These are phyloP conservation scores for Brassica incana DNA, from an alignment of 345 rosid genomes.

Conservation along the genomic window DNA sequence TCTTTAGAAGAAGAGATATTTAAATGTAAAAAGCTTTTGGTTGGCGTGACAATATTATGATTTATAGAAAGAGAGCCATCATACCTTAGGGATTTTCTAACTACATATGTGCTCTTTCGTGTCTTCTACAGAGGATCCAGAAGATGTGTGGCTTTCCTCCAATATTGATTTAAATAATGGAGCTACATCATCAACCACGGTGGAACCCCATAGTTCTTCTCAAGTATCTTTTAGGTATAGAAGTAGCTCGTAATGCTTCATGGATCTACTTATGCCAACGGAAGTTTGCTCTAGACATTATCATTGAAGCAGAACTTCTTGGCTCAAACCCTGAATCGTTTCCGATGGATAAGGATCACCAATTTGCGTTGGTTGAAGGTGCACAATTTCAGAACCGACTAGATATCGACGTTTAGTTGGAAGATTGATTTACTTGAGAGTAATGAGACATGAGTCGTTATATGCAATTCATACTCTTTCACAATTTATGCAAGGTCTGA, in stretches of 20 bases:
- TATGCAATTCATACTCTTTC: not conserved
- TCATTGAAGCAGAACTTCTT: not conserved
- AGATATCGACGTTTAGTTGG: not conserved
- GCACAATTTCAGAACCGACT: not conserved
- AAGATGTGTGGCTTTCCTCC: conserved; percentile 70
- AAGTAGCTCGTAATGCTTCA: not conserved
- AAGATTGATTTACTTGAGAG: not conserved
- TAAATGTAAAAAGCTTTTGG: conserved; percentile 8
- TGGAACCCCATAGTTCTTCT: conserved; percentile 51
- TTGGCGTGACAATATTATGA: conserved; percentile 5
- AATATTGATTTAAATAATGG: conserved; percentile 75
- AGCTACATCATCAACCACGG: conserved; percentile 67
- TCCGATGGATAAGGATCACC: not conserved
- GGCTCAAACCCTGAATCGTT: not conserved
- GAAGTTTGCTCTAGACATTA: not conserved
- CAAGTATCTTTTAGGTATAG: not conserved
- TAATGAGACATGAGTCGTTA: not conserved
- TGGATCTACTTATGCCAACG: not conserved
- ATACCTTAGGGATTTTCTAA: conserved; percentile 76
- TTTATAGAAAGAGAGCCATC: conserved; percentile 18
- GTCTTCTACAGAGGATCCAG: conserved; percentile 53
- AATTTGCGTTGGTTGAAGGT: not conserved
- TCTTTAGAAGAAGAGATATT: not conserved
- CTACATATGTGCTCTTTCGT: conserved; percentile 58
- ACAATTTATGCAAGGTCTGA: not conserved